These are phyloP conservation scores for Talaromyces borbonicus DNA, from an alignment of 495 filamentous ascomycete species.

Conservation along the genomic window DNA sequence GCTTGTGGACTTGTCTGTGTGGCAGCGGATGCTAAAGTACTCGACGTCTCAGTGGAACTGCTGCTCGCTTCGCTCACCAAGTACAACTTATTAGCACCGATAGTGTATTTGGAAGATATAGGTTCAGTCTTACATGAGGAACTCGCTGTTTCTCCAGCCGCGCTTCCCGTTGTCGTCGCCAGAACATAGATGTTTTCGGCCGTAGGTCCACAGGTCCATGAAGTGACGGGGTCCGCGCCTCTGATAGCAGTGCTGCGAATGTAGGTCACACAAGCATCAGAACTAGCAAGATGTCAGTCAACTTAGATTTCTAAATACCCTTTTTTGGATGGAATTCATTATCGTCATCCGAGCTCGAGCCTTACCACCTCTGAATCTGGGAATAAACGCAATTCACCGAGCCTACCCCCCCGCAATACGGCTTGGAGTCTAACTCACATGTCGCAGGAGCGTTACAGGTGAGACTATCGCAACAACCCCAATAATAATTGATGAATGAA, in stretches of 20 bases:
- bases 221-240: not conserved
- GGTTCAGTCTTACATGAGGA: not conserved
- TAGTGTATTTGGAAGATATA: not conserved
- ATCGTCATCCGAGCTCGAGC: too few relatives aligned
- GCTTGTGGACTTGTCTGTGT: not conserved
- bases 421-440: not conserved
- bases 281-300: too few relatives aligned
- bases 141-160: not conserved
- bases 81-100: not conserved
- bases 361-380: constrained; percentile 1
- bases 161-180: not conserved
- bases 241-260: not conserved
- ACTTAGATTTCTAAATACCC: too few relatives aligned
- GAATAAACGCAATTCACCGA: not conserved
- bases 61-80: not conserved
- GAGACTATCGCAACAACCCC: not conserved
- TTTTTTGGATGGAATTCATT: too few relatives aligned
- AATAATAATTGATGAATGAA: not conserved
- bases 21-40: not conserved
- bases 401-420: not conserved
- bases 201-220: not conserved
- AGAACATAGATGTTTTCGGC: not conserved
- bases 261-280: not conserved
- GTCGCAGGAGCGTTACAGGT: not conserved
- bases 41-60: not conserved